Percentiles rank a stretch among this genome's conserved stretches.
Evolutionary conservation across 257 asterid genomes (phyloP).

Genomic region (Lantana camara): DNA sequence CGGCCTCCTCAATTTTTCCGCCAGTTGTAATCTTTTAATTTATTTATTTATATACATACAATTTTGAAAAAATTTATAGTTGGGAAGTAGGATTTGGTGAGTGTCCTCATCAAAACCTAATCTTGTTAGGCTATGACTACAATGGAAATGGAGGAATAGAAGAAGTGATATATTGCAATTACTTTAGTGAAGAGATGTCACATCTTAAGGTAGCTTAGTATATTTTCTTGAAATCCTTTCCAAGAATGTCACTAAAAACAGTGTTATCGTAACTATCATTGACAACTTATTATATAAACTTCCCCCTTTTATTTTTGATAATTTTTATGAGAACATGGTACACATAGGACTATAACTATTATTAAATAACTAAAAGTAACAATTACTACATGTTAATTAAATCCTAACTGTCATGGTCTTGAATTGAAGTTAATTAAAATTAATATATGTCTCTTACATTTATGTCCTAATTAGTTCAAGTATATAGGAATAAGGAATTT

Average conservation of each 20-base stretch:
- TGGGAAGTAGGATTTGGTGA: constrained; percentile 21
- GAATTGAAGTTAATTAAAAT: too few species aligned
- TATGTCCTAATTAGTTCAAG: too few species aligned
- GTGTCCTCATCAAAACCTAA: constrained; percentile 41
- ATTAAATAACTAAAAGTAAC: too few species aligned
- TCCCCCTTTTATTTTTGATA: neutral
- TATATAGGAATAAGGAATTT: too few species aligned
- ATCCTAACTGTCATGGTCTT: too few species aligned
- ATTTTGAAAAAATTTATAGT: neutral
- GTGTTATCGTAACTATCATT: neutral
- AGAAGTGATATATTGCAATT: neutral
- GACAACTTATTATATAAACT: neutral
- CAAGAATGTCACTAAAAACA: constrained; percentile 7
- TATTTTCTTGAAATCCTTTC: neutral
- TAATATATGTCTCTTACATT: too few species aligned
- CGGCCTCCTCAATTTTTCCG: too few species aligned
- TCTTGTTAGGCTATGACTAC: constrained; percentile 10
- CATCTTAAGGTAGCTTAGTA: neutral
- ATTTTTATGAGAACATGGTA: neutral
- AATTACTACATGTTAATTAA: too few species aligned
- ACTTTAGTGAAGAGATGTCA: constrained; percentile 20
- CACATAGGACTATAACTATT: too few species aligned
- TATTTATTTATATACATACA: too few species aligned
- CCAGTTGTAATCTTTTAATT: too few species aligned
- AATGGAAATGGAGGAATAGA: constrained; percentile 18